Evolutionary conservation across 1,284 basidiomycete species (phyloP).

Genomic region (Rhodotorula mucilaginosa): DNA sequence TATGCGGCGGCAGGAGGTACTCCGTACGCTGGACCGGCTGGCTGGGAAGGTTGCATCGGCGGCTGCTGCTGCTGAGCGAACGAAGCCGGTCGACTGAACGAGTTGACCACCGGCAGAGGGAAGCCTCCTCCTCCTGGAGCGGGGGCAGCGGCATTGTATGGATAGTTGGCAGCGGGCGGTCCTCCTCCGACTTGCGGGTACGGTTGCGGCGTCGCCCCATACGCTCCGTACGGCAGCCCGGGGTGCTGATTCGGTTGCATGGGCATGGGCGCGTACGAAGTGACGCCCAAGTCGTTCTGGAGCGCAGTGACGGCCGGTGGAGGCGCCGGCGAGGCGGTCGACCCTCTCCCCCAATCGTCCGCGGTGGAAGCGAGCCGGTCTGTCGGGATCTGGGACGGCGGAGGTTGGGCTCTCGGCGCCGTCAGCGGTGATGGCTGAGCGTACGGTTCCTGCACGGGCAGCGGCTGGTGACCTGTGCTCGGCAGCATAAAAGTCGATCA

Average conservation of each 20-base stretch:
- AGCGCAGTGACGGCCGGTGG: slow-evolving; percentile 21
- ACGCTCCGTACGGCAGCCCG: not conserved
- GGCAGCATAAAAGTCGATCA: not conserved
- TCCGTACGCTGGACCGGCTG: slow-evolving; percentile 2
- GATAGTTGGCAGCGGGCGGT: slow-evolving; percentile 12
- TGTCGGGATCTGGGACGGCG: slow-evolving; percentile 36
- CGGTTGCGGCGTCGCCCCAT: not conserved
- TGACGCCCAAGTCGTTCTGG: not conserved
- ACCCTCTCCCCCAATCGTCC: slow-evolving; percentile 25
- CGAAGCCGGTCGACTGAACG: slow-evolving; percentile 20
- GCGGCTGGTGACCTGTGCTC: slow-evolving; percentile 15
- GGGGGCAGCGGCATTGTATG: not conserved
- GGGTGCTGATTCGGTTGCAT: not conserved
- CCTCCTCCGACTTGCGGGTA: slow-evolving; percentile 2
- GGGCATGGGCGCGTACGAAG: not conserved
- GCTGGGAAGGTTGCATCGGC: too few species aligned
- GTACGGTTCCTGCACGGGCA: slow-evolving; percentile 22
- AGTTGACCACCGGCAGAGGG: not conserved
- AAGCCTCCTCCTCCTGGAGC: too few species aligned
- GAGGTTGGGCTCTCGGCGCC: slow-evolving; percentile 30
- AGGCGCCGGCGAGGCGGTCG: slow-evolving; percentile 25
- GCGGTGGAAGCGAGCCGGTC: slow-evolving; percentile 30
- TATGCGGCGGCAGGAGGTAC: slow-evolving; percentile 7
- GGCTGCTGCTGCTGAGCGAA: slow-evolving; percentile 7
- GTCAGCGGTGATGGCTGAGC: slow-evolving; percentile 22